Conservation (phyloP, 108 stramenopile species). For the Mediolabrus comicus region DNA sequence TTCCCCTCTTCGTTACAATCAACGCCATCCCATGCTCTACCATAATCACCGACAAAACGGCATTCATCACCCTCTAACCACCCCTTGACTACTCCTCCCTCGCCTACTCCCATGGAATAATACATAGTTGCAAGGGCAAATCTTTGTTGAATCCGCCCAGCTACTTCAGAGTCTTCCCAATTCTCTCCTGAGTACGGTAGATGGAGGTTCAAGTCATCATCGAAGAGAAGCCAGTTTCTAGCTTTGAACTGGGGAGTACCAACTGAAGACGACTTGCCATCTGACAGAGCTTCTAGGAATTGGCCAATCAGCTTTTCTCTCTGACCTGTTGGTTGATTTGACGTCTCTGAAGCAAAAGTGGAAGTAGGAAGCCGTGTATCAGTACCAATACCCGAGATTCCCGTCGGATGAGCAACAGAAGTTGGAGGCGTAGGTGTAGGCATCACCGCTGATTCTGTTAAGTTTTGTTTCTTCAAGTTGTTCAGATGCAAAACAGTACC, state of each 20-base stretch:
- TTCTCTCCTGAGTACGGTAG: constrained; percentile 1
- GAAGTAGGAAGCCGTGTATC: background rate
- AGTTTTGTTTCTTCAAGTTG: background rate
- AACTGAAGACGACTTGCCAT: constrained; percentile 22
- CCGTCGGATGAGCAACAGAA: background rate
- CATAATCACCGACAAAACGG: constrained; percentile 30
- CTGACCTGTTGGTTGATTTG: constrained; percentile 7
- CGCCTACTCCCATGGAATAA: constrained; percentile 48
- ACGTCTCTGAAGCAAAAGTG: background rate
- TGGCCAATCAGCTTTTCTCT: constrained; percentile 17
- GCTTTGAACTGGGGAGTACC: constrained; percentile 57
- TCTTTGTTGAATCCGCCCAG: constrained; percentile 58
- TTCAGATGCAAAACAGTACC: constrained; percentile 9
- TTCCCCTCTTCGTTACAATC: constrained; percentile 52
- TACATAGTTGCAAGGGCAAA: constrained; percentile 69
- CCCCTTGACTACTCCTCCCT: constrained; percentile 34
- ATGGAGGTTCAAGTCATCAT: constrained; percentile 28
- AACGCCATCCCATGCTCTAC: constrained; percentile 52
- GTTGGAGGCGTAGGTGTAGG: background rate
- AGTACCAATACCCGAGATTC: background rate
- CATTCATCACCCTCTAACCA: constrained; percentile 79
- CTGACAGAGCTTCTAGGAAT: constrained; percentile 21
- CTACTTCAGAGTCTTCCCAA: constrained; percentile 5
- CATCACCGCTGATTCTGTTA: background rate
- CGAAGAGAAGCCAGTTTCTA: constrained; percentile 54